Evolutionary conservation across 2,329 filamentous ascomycete genomes (phyloP), one percentile per base, ranked within the genome.

Genomic region (Ascochyta lentis): DNA sequence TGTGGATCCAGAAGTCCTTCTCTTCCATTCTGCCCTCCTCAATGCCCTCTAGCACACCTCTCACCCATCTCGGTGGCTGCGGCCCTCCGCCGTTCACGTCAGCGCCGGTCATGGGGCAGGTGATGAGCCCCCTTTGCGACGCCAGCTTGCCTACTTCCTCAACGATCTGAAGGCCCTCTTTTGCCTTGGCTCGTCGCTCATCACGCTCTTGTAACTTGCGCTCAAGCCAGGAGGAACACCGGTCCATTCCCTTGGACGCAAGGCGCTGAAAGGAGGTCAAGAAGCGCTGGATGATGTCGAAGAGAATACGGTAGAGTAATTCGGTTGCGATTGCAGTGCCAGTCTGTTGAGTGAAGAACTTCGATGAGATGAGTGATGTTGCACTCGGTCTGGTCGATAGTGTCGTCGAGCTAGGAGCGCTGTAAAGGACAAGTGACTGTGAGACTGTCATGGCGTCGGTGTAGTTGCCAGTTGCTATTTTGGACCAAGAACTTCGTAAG

Each of bases 231-330:
- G 59, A 58, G 9, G 61, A 58, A 15, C 69, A 63, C 27, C 65
- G 45, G 42, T 72, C 67, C 26, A 72, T 62, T 34, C 64, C 52
- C 16, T 54, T 46, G 0, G 61, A 46, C 3, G 69, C 69, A 24
- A 71, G 59, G 24, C 57, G 59, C n/a, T 71, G 65, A 49, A 69
- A 56, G 3, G 60, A 58, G 27, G 39, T 15, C 6, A 71, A 39
- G n/a, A 71, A 29, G 23, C 68, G 66, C 50, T 71, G 67, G 29
- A 72, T 35, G 27, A 73, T 60, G 41, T 71, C 68, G 46, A 65
- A 47, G 37, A 73, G 65, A 29, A 73, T 39, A 43, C 70, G 69
- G 37, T 71, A 73, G 47, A 71, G 62, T 3, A 72, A 59, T 45
- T 72, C 68, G 2, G 70, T 70, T 15, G 63, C 66, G 27, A 72